Percentiles rank a stretch among this genome's conserved stretches.
phyloP scores from a whole-genome alignment of 2,329 filamentous ascomycete genomes.

The Aspergillus persii region DNA sequence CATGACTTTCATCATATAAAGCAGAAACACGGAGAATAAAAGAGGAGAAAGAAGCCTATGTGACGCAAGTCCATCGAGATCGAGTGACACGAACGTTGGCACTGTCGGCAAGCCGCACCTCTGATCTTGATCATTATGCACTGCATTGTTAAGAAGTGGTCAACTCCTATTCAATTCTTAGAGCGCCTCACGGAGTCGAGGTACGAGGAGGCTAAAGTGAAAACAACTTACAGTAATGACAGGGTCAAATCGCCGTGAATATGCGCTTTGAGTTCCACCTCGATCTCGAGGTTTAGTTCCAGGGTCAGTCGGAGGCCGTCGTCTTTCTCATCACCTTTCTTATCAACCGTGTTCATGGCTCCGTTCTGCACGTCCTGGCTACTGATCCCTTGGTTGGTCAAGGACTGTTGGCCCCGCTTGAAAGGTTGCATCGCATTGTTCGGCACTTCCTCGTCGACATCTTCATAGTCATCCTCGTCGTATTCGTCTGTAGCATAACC shows the following conservation, averaged over 20 bases:
- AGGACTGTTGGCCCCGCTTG: conserved; percentile 12
- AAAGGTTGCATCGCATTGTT: conserved; percentile 28
- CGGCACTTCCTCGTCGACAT: conserved; percentile 31
- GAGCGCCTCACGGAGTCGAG: not conserved
- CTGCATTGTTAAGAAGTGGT: not conserved
- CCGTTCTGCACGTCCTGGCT: conserved; percentile 17
- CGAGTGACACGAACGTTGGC: not conserved
- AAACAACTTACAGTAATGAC: conserved; percentile 43
- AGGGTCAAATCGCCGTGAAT: conserved; percentile 64
- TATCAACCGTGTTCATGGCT: conserved; percentile 24
- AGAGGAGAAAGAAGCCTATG: not conserved
- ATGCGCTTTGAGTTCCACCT: conserved; percentile 63
- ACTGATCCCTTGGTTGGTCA: conserved; percentile 17
- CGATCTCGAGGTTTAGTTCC: conserved; percentile 62
- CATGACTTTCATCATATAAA: not conserved
- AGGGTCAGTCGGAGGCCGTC: conserved; percentile 55
- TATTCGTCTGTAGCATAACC: conserved; percentile 29
- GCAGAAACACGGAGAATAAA: not conserved
- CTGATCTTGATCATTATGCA: not conserved
- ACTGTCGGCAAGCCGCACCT: not conserved
- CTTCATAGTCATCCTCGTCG: conserved; percentile 31
- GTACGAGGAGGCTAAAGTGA: not conserved
- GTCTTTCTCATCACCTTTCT: conserved; percentile 29
- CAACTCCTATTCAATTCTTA: not conserved
- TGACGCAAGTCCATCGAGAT: not conserved